Conservation (phyloP, 371 early-diverging fungal species). For the Lichtheimia hyalospora region DNA sequence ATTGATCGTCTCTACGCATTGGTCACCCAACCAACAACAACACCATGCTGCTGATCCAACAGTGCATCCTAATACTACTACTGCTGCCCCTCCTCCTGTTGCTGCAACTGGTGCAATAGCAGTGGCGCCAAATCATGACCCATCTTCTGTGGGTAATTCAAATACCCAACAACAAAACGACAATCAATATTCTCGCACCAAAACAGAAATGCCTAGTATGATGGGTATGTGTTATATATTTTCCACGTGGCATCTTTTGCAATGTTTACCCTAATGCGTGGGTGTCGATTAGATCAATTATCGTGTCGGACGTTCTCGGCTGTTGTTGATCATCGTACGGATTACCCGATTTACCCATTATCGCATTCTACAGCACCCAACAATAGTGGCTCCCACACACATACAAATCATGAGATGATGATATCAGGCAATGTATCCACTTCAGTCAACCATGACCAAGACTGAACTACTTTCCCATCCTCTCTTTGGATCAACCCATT, state of each 20-base stretch:
- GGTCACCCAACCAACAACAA: neutral
- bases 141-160: neutral
- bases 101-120: neutral
- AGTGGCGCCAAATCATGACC: neutral
- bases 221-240: constrained; percentile 10
- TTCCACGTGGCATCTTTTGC: neutral
- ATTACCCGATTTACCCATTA: constrained; percentile 10
- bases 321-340: constrained; percentile 7
- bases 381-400: neutral
- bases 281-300: constrained; percentile 12
- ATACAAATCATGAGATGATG: too few species aligned
- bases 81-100: neutral
- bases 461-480: too few species aligned
- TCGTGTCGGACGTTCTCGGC: constrained; percentile 18
- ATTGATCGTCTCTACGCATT: constrained; percentile 13
- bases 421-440: too few species aligned
- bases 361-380: neutral
- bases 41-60: too few species aligned
- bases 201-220: constrained; percentile 17
- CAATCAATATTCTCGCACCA: neutral
- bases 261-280: neutral
- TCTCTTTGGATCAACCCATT: too few species aligned
- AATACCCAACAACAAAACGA: neutral
- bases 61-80: too few species aligned
- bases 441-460: too few species aligned